phyloP scores from a whole-genome alignment of 2,329 filamentous ascomycete genomes.

The Cordyceps militaris region DNA sequence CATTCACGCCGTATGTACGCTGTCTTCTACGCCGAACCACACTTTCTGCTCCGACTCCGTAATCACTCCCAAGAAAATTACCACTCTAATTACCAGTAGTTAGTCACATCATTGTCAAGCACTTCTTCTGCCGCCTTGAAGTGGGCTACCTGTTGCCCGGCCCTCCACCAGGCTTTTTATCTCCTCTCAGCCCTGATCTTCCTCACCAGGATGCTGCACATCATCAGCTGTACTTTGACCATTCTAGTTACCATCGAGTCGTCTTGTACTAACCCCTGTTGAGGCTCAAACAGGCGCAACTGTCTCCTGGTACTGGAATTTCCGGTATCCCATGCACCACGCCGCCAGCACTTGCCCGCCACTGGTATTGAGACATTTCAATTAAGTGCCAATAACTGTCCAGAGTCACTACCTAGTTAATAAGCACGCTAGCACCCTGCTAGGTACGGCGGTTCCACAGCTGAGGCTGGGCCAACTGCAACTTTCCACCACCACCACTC shows the following conservation, averaged over 20 bases:
- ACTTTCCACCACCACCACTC: background rate
- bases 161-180: no score
- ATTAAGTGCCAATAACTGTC: background rate
- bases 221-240: background rate
- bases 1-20: background rate
- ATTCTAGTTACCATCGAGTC: no score
- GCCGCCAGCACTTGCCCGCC: background rate
- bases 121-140: no score
- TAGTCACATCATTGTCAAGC: no score
- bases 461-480: conserved; percentile 1
- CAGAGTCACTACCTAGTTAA: background rate
- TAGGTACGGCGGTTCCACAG: conserved; percentile 1
- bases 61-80: background rate
- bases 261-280: no score
- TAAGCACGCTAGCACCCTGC: background rate
- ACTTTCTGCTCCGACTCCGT: background rate
- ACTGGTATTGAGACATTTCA: background rate
- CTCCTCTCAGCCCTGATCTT: no score
- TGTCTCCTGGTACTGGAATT: background rate
- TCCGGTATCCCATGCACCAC: background rate
- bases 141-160: no score
- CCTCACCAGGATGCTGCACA: background rate
- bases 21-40: background rate
- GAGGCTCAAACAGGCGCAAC: background rate
- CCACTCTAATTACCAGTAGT: no score